Evolutionary conservation across 495 filamentous ascomycete species (phyloP).

Genomic region (Astrothelium macrocarpum): DNA sequence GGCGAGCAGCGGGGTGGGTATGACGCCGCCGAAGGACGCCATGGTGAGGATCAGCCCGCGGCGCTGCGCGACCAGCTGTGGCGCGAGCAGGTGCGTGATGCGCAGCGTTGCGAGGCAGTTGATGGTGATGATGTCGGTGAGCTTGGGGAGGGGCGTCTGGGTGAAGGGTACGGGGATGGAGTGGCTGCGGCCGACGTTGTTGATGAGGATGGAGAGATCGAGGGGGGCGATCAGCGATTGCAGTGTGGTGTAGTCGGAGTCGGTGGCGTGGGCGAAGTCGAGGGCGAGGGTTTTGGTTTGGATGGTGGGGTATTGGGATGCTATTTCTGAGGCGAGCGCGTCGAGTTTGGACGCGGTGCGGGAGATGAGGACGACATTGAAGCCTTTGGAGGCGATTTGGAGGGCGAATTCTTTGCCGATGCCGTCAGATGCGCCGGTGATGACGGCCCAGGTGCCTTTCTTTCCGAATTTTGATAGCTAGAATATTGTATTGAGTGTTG

Average conservation of each 20-base stretch:
- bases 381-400: slow-evolving; percentile 82
- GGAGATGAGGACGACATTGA: slow-evolving; percentile 87
- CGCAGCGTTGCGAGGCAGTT: slow-evolving; percentile 85
- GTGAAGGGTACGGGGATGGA: slow-evolving; percentile 84
- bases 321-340: slow-evolving; percentile 63
- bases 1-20: slow-evolving; percentile 86
- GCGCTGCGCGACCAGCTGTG: slow-evolving; percentile 71
- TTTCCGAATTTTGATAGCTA: slow-evolving; percentile 86
- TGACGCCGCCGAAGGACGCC: slow-evolving; percentile 85
- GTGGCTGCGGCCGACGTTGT: slow-evolving; percentile 95
- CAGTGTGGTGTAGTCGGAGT: no score
- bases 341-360: slow-evolving; percentile 86
- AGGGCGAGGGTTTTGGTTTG: slow-evolving; percentile 71
- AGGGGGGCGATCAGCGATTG: slow-evolving; percentile 55
- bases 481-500: slow-evolving; percentile 7
- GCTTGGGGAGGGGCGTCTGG: slow-evolving; percentile 64
- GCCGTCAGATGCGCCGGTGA: slow-evolving; percentile 94
- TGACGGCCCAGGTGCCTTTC: slow-evolving; percentile 85
- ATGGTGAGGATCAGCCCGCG: slow-evolving; percentile 90
- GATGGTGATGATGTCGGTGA: slow-evolving; percentile 83
- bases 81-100: slow-evolving; percentile 73
- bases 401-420: slow-evolving; percentile 93
- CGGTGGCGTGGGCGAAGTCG: slow-evolving; percentile 85
- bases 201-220: slow-evolving; percentile 82
- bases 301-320: slow-evolving; percentile 49